Percentiles rank a stretch among this genome's conserved stretches.
Conservation (phyloP, 2,329 filamentous ascomycete species). For the Botrytis porri region DNA sequence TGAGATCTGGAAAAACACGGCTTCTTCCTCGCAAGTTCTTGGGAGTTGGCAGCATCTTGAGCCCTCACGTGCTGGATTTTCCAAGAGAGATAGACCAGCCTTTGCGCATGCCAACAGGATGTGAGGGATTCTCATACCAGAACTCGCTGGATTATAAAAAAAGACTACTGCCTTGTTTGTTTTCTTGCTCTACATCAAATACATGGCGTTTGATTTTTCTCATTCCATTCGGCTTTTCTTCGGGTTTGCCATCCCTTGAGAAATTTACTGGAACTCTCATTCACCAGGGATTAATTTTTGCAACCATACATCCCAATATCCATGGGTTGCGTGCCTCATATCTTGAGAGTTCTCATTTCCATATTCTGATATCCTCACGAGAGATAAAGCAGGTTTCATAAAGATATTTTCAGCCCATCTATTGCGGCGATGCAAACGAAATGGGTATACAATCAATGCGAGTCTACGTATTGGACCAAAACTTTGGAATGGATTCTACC, state of each 20-base stretch:
- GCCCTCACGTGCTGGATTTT: neutral
- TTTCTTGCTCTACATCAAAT: neutral
- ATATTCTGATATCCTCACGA: neutral
- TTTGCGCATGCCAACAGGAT: neutral
- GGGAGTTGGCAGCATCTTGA: neutral
- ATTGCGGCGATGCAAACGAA: neutral
- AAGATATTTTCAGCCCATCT: neutral
- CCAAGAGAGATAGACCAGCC: neutral
- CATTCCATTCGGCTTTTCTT: neutral
- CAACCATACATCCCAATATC: neutral
- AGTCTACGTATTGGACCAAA: neutral
- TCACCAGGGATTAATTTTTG: neutral
- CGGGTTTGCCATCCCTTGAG: neutral
- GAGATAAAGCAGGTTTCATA: neutral
- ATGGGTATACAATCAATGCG: neutral
- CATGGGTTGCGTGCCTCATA: neutral
- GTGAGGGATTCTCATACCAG: neutral
- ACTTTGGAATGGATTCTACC: neutral
- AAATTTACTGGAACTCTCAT: neutral
- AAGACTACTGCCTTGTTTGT: neutral
- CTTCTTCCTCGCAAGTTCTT: neutral
- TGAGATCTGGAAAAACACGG: no score
- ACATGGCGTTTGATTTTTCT: neutral
- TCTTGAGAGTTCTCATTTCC: neutral
- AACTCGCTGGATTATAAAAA: neutral